These are phyloP conservation scores for Eutreptiella sp. DNA, from an alignment of 208 protist species.

Conservation along the genomic window DNA sequence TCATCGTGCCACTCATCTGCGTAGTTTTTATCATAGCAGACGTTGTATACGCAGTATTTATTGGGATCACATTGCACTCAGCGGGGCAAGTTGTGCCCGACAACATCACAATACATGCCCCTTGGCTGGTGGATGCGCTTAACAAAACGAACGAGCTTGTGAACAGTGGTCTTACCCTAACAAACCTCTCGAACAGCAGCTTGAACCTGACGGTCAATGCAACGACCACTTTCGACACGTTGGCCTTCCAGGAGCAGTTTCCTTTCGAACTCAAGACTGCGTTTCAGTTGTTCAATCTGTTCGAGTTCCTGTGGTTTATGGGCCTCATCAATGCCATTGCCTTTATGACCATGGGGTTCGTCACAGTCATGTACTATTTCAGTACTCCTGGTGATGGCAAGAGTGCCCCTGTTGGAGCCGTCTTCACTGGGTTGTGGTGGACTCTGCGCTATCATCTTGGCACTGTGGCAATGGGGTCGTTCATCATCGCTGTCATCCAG, in stretches of 20 bases:
- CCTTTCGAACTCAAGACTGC: not conserved
- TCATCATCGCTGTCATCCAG: conserved; percentile 69
- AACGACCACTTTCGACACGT: conserved; percentile 3
- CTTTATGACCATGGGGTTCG: conserved; percentile 48
- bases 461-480: conserved; percentile 61
- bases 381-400: conserved; percentile 39
- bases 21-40: conserved; percentile 35
- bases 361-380: conserved; percentile 59
- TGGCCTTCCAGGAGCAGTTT: not conserved
- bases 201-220: conserved; percentile 21
- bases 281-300: conserved; percentile 5
- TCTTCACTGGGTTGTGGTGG: conserved; percentile 27
- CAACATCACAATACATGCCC: not conserved
- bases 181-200: not conserved
- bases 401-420: not conserved
- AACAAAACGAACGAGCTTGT: too few species aligned
- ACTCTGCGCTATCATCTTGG: conserved; percentile 63
- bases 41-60: conserved; percentile 39
- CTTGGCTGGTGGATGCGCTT: not conserved
- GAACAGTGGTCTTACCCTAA: conserved; percentile 9
- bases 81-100: conserved; percentile 5
- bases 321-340: conserved; percentile 13
- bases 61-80: conserved; percentile 35
- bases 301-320: conserved; percentile 2
- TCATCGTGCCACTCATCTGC: conserved; percentile 48